phyloP scores from a whole-genome alignment of 371 early-diverging fungal species.

The Paraphysoderma sedebokerense region DNA sequence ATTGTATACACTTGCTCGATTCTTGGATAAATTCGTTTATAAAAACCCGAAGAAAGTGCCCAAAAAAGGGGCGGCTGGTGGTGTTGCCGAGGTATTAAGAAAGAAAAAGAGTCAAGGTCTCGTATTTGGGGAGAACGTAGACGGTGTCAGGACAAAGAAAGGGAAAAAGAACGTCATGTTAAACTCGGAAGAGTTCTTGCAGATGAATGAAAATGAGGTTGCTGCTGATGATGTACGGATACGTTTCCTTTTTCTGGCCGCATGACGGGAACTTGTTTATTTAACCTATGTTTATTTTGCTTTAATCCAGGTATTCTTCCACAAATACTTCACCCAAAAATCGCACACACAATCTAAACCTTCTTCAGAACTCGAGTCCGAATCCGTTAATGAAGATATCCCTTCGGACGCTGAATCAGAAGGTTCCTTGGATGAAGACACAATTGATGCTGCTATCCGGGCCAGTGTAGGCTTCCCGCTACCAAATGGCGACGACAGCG shows the following conservation, averaged over 20 bases:
- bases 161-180: slow-evolving; percentile 11
- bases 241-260: neutral
- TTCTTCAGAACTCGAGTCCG: too few relatives aligned
- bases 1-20: slow-evolving; percentile 76
- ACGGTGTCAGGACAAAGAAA: neutral
- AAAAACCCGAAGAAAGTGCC: slow-evolving; percentile 74
- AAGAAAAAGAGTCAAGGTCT: neutral
- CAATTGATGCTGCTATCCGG: too few relatives aligned
- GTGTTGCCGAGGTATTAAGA: neutral
- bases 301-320: slow-evolving; percentile 47
- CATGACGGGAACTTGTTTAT: neutral
- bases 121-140: neutral
- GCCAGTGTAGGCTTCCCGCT: too few relatives aligned
- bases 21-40: slow-evolving; percentile 88
- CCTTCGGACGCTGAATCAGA: slow-evolving; percentile 10
- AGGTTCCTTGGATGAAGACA: slow-evolving; percentile 7
- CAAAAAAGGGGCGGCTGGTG: slow-evolving; percentile 14
- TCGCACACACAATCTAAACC: slow-evolving; percentile 3
- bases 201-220: slow-evolving; percentile 30
- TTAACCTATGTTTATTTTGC: neutral
- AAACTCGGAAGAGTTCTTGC: slow-evolving; percentile 41
- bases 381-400: too few relatives aligned
- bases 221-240: slow-evolving; percentile 38
- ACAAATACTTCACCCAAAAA: slow-evolving; percentile 45
- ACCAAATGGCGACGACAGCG: slow-evolving; percentile 9